A percentile compares a stretch with the other conserved stretches of the same genome.
Evolutionary conservation across 306 rosid species (phyloP).

Genomic region (Malus fusca): DNA sequence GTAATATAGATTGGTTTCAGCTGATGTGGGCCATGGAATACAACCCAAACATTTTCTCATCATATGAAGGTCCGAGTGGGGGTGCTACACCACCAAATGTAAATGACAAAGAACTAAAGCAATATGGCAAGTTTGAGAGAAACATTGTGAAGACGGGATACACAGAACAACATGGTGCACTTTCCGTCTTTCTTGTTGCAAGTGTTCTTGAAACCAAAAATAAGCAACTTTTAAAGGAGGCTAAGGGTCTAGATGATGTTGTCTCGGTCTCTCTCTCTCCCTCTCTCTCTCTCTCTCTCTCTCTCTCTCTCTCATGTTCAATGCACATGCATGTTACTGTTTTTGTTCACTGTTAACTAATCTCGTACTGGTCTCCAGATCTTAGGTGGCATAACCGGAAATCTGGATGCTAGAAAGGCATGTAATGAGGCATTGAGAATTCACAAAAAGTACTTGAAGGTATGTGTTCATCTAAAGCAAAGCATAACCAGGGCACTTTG

Average conservation of each 20-base stretch:
- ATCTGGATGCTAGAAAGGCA: constrained; percentile 82
- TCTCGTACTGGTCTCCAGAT: constrained; percentile 50
- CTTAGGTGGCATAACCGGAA: constrained; percentile 60
- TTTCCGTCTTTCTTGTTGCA: constrained; percentile 80
- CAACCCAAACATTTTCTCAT: constrained; percentile 71
- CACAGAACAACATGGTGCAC: constrained; percentile 37
- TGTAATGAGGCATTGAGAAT: constrained; percentile 71
- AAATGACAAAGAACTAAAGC: constrained; percentile 54
- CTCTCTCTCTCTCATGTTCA: not conserved
- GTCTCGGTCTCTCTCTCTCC: constrained; percentile 41
- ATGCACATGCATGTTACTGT: constrained; percentile 2
- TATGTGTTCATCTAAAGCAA: constrained; percentile 3
- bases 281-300: not conserved
- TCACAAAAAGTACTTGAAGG: constrained; percentile 89
- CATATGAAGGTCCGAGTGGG: constrained; percentile 37
- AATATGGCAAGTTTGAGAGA: constrained; percentile 86
- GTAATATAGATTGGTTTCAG: constrained; percentile 83
- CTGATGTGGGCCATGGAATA: constrained; percentile 98
- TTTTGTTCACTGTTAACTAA: constrained; percentile 6
- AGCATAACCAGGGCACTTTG: not conserved
- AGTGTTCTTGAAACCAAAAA: constrained; percentile 81
- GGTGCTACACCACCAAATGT: constrained; percentile 25
- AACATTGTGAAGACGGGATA: constrained; percentile 51
- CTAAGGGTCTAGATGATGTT: constrained; percentile 90
- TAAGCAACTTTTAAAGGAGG: constrained; percentile 66